Evolutionary conservation across 2,329 filamentous ascomycete genomes (phyloP).

Genomic region (Neofusicoccum cordaticola): DNA sequence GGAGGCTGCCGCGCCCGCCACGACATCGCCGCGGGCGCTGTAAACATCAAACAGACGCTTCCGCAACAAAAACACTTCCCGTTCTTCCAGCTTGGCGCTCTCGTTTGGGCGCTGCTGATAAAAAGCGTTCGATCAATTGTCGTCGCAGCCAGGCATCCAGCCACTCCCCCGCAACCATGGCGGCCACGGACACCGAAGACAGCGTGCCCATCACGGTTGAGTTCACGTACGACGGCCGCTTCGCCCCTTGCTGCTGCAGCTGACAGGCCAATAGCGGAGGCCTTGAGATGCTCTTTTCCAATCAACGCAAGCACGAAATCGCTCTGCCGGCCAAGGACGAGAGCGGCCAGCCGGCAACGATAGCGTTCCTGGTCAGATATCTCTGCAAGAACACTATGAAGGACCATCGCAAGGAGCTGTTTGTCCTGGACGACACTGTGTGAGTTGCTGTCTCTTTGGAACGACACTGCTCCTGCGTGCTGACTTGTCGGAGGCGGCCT

Average conservation of each 20-base stretch:
- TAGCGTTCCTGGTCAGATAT: constrained; percentile 74
- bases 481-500: constrained; percentile 64
- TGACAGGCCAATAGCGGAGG: constrained; percentile 65
- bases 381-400: constrained; percentile 82
- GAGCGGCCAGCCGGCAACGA: constrained; percentile 61
- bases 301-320: constrained; percentile 71
- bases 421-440: constrained; percentile 84
- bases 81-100: background rate
- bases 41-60: background rate
- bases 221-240: constrained; percentile 58
- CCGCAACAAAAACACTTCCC: background rate
- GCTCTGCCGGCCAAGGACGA: constrained; percentile 62
- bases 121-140: too few relatives aligned
- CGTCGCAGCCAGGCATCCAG: background rate
- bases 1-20: background rate
- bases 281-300: constrained; percentile 88
- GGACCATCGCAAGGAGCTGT: constrained; percentile 80
- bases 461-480: constrained; percentile 15
- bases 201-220: constrained; percentile 65
- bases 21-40: background rate
- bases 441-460: constrained; percentile 52
- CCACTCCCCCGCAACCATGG: constrained; percentile 17
- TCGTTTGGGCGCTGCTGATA: background rate
- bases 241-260: background rate
- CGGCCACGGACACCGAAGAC: constrained; percentile 25